Base-by-base conservation (phyloP, 306 rosid species). In the Castanospermum australe region DNA sequence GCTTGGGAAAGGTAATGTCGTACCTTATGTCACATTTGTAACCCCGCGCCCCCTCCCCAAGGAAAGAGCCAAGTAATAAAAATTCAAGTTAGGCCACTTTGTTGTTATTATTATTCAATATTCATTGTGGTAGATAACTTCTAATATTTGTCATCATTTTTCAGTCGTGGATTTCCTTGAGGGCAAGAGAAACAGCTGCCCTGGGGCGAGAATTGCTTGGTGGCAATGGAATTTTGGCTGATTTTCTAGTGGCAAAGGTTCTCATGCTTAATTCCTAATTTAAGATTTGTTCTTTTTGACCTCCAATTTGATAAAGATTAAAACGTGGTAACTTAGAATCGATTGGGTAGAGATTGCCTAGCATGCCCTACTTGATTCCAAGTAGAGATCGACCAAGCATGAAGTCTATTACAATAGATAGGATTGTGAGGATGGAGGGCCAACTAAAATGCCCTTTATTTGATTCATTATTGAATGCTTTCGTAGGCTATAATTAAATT, bases 181-280 rank as follows among this genome's bases (percentile, higher is more conserved):
- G 86, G 72, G 92, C 99, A 22, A 91, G 98, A 90, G 98, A 95
- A 87, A 95, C 96, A 3, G 99, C 94, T 66, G 93, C 99, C 42
- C 68, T 92, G 51, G 99, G 97, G 61, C 87, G 98, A 74, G 99
- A 95, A 83, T 88, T 95, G 70, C 98, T 95, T 5, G 98, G 99
- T 48, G 99, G 99, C 70, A 95, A 95, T 77, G 99, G 99, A 83
- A 88, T 95, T 63, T 78, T 92, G 84, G 70, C 92, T 45, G 99
- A 95, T 80, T 95, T 91, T 86, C 89, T 91, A 10, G 97, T 92
- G 77, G 99, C 95, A 59, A 95, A 92, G 97, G 99, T 88, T 79
- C 51, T 81, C 35, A 63, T 62, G 41, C 79, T 70, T 30, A 54
- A 52, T 41, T 71, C 73, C 70, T 56, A 2, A 47, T 67, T 44